These are phyloP conservation scores for Arthrobotrys megalospora DNA, from an alignment of 2,329 filamentous ascomycete species.

Conservation along the genomic window DNA sequence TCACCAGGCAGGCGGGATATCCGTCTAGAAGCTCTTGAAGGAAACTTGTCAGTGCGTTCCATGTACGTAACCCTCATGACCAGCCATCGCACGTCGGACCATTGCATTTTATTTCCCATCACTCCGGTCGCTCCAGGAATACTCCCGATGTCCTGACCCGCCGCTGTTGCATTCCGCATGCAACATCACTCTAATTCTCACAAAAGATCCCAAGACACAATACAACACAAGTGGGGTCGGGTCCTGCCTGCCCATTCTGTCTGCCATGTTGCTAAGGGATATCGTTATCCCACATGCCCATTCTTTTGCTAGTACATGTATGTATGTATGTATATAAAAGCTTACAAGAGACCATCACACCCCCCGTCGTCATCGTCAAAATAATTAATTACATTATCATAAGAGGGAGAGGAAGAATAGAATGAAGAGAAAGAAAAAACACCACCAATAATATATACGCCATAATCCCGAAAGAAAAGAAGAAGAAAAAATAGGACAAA, in stretches of 20 bases:
- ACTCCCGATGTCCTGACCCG: not conserved
- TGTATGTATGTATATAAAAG: not conserved
- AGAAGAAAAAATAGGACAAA: not conserved
- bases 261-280: not conserved
- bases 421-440: not conserved
- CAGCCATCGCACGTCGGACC: conserved; percentile 20
- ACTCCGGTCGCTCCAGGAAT: not conserved
- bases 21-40: conserved; percentile 14
- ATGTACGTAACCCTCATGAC: not conserved
- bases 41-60: no score
- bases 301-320: not conserved
- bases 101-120: not conserved
- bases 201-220: not conserved
- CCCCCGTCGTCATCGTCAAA: not conserved
- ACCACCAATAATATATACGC: conserved; percentile 17
- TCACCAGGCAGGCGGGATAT: conserved; percentile 2
- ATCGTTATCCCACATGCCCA: not conserved
- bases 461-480: conserved; percentile 10
- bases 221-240: conserved; percentile 1
- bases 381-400: conserved; percentile 28
- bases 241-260: not conserved
- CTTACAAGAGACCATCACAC: not conserved
- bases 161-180: conserved; percentile 7
- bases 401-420: conserved; percentile 2
- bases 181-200: conserved; percentile 7